These are phyloP conservation scores for Naganishia friedmannii DNA, from an alignment of 768 basidiomycete species.

Conservation along the genomic window DNA sequence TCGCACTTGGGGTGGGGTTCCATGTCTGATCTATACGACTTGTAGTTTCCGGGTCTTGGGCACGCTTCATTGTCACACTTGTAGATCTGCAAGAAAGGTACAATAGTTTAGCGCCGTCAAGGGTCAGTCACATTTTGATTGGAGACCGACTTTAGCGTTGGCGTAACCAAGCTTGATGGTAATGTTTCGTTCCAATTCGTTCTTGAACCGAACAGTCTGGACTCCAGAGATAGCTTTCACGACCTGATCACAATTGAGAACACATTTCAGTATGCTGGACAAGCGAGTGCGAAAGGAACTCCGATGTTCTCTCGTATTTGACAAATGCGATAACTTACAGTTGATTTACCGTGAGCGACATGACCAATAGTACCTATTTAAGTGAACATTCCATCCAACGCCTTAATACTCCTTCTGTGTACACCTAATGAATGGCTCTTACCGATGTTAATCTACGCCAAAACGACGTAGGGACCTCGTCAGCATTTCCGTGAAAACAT, in stretches of 20 bases:
- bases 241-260: too few species aligned
- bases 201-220: constrained; percentile 97
- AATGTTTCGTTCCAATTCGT: constrained; percentile 96
- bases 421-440: not conserved
- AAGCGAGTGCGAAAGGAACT: not conserved
- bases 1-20: constrained; percentile 92
- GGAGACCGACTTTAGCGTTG: constrained; percentile 82
- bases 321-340: constrained; percentile 25
- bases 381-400: not conserved
- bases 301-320: constrained; percentile 66
- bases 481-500: not conserved
- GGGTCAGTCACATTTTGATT: not conserved
- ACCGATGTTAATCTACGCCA: constrained; percentile 22
- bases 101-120: not conserved
- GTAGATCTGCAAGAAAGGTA: constrained; percentile 68
- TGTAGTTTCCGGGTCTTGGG: constrained; percentile 88
- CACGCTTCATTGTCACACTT: constrained; percentile 93
- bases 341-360: constrained; percentile 66
- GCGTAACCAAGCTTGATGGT: constrained; percentile 99
- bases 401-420: not conserved
- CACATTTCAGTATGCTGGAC: constrained; percentile 46
- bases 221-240: constrained; percentile 99
- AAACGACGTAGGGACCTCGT: not conserved
- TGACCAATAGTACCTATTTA: constrained; percentile 89
- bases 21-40: constrained; percentile 88